Evolutionary conservation across 352 stramenopile genomes (phyloP), one percentile per base, ranked within the genome.

Genomic region (Globisporangium splendens): DNA sequence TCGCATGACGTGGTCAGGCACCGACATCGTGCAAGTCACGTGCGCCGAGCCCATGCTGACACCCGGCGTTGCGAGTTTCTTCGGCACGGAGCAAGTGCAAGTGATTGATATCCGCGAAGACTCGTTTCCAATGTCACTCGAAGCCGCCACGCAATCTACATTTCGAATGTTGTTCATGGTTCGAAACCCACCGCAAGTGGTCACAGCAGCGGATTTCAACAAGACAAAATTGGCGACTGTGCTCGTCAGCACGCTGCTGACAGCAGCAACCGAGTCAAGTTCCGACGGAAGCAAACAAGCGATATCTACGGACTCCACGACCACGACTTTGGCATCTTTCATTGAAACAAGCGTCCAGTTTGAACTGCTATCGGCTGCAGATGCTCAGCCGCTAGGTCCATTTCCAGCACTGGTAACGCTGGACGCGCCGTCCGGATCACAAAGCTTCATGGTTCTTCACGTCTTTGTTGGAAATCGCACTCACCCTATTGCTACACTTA

Each of bases 381-480:
- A 69, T 0, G 64, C 63, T n/a, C 59, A 72, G 7, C 50, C 46
- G 13, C 61, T 66, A 7, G 61, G 59, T 11, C 70, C 64, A 24
- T 71, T 66, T 59, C 48, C 24, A 48, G 59, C 10, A 24, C 63
- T 61, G 44, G 58, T 8, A 14, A 20, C 51, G 8, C 18, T 64
- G 38, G 17, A 24, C 2, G 38, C 48, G 17, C 51, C 59, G 8
- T 49, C 66, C 14, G 49, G 46, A 18, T 15, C 22, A 1, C 33
- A 60, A 0, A 50, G 60, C 13, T 86, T 78, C 48, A 50, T 88
- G 57, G 59, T 58, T 0, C 66, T 83, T 14, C 68, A 71, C 41
- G 61, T 84, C 14, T n/a, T n/a, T n/a, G n/a, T n/a, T n/a, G n/a
- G n/a, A n/a, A n/a, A n/a, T n/a, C n/a, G n/a, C n/a, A n/a, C n/a